Evolutionary conservation across 2,329 filamentous ascomycete species (phyloP).

Genomic region (Verticillium alfalfae): DNA sequence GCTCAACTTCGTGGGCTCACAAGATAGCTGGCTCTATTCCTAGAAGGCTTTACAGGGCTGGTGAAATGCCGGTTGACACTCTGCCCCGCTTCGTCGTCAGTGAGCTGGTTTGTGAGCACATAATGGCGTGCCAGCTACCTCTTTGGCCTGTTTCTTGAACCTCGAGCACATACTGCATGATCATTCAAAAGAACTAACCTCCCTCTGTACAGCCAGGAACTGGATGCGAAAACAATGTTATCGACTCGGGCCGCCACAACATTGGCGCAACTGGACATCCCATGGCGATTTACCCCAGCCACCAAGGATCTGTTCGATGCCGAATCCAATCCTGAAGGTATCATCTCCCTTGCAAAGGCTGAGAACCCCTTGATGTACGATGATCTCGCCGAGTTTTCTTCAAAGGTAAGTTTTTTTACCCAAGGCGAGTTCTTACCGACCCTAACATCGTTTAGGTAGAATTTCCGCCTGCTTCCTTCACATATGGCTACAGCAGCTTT

Average conservation of each 20-base stretch:
- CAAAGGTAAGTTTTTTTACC: not conserved
- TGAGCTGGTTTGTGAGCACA: too few species aligned
- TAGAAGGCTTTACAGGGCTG: too few species aligned
- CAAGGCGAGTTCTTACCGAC: too few species aligned
- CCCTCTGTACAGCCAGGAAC: too few species aligned
- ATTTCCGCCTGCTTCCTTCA: slow-evolving; percentile 18
- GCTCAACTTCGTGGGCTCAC: too few species aligned
- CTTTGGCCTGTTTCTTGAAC: too few species aligned
- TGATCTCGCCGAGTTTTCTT: slow-evolving; percentile 4
- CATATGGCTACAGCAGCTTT: slow-evolving; percentile 27
- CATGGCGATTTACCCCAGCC: slow-evolving; percentile 5
- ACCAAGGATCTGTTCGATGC: not conserved
- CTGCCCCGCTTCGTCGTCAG: too few species aligned
- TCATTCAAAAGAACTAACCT: too few species aligned
- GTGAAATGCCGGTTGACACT: too few species aligned
- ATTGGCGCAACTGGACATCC: slow-evolving; percentile 1
- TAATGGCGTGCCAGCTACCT: too few species aligned
- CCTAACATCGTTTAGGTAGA: not conserved
- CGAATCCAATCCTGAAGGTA: slow-evolving; percentile 2
- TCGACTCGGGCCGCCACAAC: slow-evolving; percentile 5
- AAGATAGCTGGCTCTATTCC: too few species aligned
- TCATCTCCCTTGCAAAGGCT: slow-evolving; percentile 6
- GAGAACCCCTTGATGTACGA: slow-evolving; percentile 4
- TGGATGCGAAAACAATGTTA: not conserved
- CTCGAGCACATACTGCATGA: too few species aligned